phyloP scores from a whole-genome alignment of 2,329 filamentous ascomycete species.

The Penicillium sp. region DNA sequence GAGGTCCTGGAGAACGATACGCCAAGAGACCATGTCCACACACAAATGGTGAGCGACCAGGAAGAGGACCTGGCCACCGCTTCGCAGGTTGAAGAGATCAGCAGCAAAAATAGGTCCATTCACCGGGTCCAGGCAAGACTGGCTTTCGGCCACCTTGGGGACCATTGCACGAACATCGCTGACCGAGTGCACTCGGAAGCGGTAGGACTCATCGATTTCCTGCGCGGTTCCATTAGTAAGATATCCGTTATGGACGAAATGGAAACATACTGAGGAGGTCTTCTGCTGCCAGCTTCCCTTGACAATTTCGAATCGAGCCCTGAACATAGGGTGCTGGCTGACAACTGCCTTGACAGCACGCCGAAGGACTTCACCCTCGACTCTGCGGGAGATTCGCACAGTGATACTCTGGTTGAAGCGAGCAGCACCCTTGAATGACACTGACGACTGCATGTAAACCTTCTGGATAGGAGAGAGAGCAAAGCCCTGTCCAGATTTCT shows the following conservation, averaged over 20 bases:
- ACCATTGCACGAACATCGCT: constrained; percentile 23
- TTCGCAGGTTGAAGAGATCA: constrained; percentile 37
- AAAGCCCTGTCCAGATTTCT: constrained; percentile 28
- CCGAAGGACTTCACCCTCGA: constrained; percentile 22
- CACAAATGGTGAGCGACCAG: constrained; percentile 28
- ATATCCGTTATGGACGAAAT: accelerated
- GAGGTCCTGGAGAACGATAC: constrained; percentile 35
- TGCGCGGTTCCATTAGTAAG: constrained; percentile 15
- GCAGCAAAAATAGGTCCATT: constrained; percentile 36
- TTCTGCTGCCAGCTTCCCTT: constrained; percentile 28
- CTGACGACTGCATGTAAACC: constrained; percentile 28
- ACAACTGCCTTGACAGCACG: constrained; percentile 29
- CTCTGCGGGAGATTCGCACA: constrained; percentile 25
- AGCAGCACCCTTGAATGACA: constrained; percentile 18
- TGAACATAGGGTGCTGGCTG: constrained; percentile 34
- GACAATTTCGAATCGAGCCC: constrained; percentile 26
- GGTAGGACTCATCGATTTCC: constrained; percentile 32
- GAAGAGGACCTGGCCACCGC: constrained; percentile 30
- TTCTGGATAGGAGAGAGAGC: constrained; percentile 33
- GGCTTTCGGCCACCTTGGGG: constrained; percentile 27
- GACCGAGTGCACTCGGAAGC: constrained; percentile 27
- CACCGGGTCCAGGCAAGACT: constrained; percentile 30
- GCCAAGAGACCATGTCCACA: constrained; percentile 34
- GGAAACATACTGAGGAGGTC: constrained; percentile 21
- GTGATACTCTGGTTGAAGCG: constrained; percentile 37